These are phyloP conservation scores for Metarhizium humberi DNA, from an alignment of 2,329 filamentous ascomycete species.

Conservation along the genomic window DNA sequence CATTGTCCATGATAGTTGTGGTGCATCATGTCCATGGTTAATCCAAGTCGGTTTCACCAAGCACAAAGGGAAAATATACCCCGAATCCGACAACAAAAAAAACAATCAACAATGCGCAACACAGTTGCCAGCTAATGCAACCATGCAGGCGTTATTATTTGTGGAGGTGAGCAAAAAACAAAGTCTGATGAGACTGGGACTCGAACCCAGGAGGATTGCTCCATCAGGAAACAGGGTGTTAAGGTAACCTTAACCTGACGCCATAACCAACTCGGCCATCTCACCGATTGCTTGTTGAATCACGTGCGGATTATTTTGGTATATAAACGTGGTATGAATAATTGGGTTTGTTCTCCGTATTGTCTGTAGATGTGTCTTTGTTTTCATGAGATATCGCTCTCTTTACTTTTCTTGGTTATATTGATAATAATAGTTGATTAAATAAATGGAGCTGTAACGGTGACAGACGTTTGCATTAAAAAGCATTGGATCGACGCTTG, in stretches of 20 bases:
- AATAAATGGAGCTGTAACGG: too few relatives aligned
- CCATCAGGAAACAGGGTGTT: slow-evolving; percentile 20
- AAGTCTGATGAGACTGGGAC: slow-evolving; percentile 22
- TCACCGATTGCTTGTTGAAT: neutral
- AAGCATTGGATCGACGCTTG: too few relatives aligned
- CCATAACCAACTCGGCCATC: slow-evolving; percentile 18
- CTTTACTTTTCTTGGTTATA: too few relatives aligned
- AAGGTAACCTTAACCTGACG: slow-evolving; percentile 25
- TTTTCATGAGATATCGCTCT: too few relatives aligned
- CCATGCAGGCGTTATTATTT: too few relatives aligned
- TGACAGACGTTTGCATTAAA: too few relatives aligned
- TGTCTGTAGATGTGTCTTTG: neutral
- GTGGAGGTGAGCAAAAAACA: neutral
- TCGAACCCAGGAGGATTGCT: slow-evolving; percentile 27
- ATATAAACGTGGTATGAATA: neutral
- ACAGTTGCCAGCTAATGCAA: too few relatives aligned
- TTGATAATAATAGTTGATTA: too few relatives aligned
- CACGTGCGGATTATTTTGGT: neutral
- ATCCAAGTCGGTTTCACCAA: too few relatives aligned
- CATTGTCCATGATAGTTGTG: too few relatives aligned
- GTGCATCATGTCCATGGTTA: too few relatives aligned
- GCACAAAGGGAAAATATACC: too few relatives aligned
- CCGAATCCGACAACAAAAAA: neutral
- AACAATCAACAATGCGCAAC: neutral
- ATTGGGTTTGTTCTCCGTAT: neutral